These are phyloP conservation scores for Blepharisma stoltei DNA, from an alignment of 73 alveolate genomes.

Conservation along the genomic window DNA sequence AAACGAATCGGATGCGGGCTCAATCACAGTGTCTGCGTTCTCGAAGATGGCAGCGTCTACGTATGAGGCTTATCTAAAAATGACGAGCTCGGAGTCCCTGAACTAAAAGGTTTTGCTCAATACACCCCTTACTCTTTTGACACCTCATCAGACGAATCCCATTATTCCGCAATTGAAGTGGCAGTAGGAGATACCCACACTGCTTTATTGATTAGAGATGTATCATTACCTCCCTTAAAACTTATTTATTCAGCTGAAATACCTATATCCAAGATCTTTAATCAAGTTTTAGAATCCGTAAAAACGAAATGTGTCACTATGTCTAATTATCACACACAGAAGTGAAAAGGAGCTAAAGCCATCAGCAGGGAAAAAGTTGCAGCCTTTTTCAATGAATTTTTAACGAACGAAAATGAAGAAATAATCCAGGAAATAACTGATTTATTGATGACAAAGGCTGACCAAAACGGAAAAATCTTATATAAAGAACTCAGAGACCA, in stretches of 20 bases:
- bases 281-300: neutral
- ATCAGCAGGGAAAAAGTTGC: neutral
- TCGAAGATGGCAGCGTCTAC: conserved; percentile 8
- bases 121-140: conserved; percentile 7
- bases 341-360: neutral
- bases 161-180: conserved; percentile 12
- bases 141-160: neutral
- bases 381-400: neutral
- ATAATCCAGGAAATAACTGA: neutral
- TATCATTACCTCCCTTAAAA: neutral
- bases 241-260: neutral
- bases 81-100: conserved; percentile 28
- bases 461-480: neutral
- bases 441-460: neutral
- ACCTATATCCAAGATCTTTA: neutral
- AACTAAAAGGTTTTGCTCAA: conserved; percentile 18
- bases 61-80: conserved; percentile 19
- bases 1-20: conserved; percentile 44
- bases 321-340: neutral
- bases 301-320: neutral
- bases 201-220: neutral
- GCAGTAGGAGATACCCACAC: conserved; percentile 22
- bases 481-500: conserved; percentile 60
- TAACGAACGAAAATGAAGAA: neutral
- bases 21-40: conserved; percentile 37